phyloP scores from a whole-genome alignment of 225 moss, liverwort and hornwort genomes.

The Straminergon stramineum region DNA sequence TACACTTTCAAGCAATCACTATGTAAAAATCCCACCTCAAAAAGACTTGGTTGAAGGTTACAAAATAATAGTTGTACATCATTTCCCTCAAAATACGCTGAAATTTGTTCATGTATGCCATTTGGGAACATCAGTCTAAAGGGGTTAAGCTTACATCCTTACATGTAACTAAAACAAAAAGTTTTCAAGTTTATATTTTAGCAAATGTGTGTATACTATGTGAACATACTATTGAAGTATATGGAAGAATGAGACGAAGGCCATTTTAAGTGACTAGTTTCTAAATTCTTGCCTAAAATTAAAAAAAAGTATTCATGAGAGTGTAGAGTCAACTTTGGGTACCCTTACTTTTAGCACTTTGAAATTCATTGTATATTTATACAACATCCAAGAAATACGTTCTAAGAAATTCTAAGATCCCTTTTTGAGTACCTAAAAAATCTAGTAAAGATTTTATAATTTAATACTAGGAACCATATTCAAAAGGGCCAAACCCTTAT shows the following conservation, averaged over 20 bases:
- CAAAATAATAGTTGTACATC: no score
- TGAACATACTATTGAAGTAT: neutral
- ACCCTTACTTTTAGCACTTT: neutral
- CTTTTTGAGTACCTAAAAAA: neutral
- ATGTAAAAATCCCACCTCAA: no score
- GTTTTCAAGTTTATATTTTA: neutral
- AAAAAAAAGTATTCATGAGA: neutral
- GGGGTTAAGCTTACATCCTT: neutral
- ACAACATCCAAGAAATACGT: rapidly evolving
- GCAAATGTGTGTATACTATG: neutral
- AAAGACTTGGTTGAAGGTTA: no score
- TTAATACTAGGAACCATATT: neutral
- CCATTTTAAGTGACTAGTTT: neutral
- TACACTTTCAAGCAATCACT: no score
- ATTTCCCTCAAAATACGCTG: no score
- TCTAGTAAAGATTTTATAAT: neutral
- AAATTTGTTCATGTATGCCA: no score
- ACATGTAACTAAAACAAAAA: neutral
- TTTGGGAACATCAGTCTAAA: no score
- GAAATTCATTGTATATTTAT: neutral
- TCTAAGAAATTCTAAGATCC: no score
- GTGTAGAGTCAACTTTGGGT: neutral
- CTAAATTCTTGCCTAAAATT: neutral
- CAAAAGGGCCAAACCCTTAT: neutral
- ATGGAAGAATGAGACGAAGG: neutral